Base-by-base conservation (phyloP, 2,329 filamentous ascomycete genomes). In the Aureobasidium melanogenum region DNA sequence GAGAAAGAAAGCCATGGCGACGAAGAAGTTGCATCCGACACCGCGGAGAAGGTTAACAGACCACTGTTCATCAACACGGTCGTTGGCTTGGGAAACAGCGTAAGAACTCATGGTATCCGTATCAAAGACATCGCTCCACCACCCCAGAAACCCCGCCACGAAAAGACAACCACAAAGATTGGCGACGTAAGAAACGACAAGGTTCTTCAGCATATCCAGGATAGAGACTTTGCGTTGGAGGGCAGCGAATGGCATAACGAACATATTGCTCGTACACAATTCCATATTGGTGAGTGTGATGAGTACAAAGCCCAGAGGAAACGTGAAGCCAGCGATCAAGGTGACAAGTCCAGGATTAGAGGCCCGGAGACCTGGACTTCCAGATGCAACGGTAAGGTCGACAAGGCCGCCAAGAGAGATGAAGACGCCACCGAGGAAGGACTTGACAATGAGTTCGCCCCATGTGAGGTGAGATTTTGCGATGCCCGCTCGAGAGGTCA, bases 321-420 rank as follows among this genome's bases (percentile, higher is more conserved):
- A 65, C 5, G 46, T 55, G 17, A 64, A 52, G 3, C 38, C 63
- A 30, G 46, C 46, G 32, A 67, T 52, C 10, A 67, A 46, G 1
- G 54, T 65, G 19, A 60, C 64, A 1, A 67, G 50, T 5, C 60
- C 51, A n/a, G 66, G 63, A 26, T 67, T 67, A 41, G 61, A 64
- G 3, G 32, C 9, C 1, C 64, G 63, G 3, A 67, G 61, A 39
- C 64, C 60, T 8, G 70, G 65, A 54, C 73, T 69, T 15, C 68
- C 67, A 1, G 67, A 67, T 2, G 67, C 67, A n/a, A 71, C 67
- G 19, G 72, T 68, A 64, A 74, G 68, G 22, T 70, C 66, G 52
- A 70, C 71, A 47, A 72, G 72, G 7, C 69, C 71, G 15, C 70
- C 70, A 15, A 70, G 68, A 52, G 74, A 72, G 14, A 73, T 69